phyloP scores from a whole-genome alignment of 2,329 filamentous ascomycete species.

The Phialophora macrospora region DNA sequence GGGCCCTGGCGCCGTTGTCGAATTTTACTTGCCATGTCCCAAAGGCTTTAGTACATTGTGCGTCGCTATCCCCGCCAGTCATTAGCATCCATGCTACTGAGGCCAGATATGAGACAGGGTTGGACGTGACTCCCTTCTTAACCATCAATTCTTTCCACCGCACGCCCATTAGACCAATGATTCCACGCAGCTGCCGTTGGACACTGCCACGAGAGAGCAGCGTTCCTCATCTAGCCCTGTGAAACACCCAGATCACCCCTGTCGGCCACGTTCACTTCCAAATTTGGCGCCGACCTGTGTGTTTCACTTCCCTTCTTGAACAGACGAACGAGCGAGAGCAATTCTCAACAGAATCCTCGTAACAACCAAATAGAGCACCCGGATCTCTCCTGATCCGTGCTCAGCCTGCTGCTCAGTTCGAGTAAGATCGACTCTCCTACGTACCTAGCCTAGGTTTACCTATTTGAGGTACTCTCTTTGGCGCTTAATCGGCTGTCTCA shows the following conservation, averaged over 20 bases:
- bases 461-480: slow-evolving; percentile 34
- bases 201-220: slow-evolving; percentile 23
- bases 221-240: slow-evolving; percentile 31
- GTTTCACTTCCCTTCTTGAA: slow-evolving; percentile 34
- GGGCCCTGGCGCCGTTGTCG: slow-evolving; percentile 29
- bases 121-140: slow-evolving; percentile 28
- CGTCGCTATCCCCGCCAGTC: slow-evolving; percentile 33
- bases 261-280: slow-evolving; percentile 32
- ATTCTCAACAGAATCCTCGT: slow-evolving; percentile 18
- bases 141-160: slow-evolving; percentile 17
- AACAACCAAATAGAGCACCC: slow-evolving; percentile 29
- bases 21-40: slow-evolving; percentile 34
- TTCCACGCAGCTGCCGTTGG: slow-evolving; percentile 16
- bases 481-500: slow-evolving; percentile 19
- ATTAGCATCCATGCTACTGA: slow-evolving; percentile 23
- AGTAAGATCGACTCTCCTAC: slow-evolving; percentile 19
- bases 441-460: slow-evolving; percentile 26
- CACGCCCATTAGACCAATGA: slow-evolving; percentile 24
- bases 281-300: slow-evolving; percentile 33
- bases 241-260: slow-evolving; percentile 29
- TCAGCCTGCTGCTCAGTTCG: slow-evolving; percentile 30
- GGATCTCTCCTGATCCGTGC: slow-evolving; percentile 31
- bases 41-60: slow-evolving; percentile 31
- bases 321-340: slow-evolving; percentile 19
- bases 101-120: slow-evolving; percentile 32